Conservation (phyloP, 441 rosid genomes). For the Isatis lusitanica region DNA sequence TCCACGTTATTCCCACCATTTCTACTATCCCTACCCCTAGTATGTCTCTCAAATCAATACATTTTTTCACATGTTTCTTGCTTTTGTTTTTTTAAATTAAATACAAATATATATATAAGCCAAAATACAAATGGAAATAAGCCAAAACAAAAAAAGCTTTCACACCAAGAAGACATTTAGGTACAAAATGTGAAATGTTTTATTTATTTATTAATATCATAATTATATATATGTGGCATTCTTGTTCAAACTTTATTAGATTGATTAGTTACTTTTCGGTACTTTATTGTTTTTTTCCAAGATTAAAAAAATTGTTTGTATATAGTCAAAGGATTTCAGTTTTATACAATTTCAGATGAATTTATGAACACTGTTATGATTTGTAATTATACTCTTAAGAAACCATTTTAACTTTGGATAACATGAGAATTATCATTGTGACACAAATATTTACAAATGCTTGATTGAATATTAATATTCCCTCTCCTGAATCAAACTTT, state of each 20-base stretch:
- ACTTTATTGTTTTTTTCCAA: neutral
- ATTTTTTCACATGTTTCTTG: neutral
- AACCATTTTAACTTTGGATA: no score
- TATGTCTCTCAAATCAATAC: conserved; percentile 30
- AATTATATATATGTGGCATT: neutral
- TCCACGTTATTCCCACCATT: conserved; percentile 73
- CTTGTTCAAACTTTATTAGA: neutral
- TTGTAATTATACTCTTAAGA: no score
- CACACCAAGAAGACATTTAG: neutral
- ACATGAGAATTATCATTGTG: no score
- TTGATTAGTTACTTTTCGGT: neutral
- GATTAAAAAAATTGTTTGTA: neutral
- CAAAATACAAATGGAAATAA: neutral
- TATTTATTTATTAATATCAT: neutral
- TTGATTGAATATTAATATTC: neutral
- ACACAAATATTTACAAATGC: no score
- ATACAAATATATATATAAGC: neutral
- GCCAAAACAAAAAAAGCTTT: no score
- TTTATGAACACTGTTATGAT: neutral
- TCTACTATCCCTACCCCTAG: conserved; percentile 73
- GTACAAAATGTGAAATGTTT: neutral
- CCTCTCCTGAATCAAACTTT: neutral
- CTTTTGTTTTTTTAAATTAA: neutral
- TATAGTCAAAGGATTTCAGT: neutral
- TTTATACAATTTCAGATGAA: neutral